Conservation (phyloP, 257 asterid species). For the Cordia subcordata region DNA sequence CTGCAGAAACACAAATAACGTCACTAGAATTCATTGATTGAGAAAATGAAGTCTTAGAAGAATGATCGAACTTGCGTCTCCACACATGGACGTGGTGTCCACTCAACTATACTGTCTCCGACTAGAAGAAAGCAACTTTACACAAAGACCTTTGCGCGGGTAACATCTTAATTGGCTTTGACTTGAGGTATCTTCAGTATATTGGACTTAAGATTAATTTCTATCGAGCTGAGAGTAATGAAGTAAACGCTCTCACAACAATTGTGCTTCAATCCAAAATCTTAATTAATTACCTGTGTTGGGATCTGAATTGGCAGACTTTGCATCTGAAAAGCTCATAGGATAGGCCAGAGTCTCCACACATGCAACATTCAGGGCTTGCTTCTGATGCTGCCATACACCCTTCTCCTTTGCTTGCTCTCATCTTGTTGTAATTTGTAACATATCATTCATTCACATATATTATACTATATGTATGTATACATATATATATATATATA, state of each 20-base stretch:
- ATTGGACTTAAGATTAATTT: background rate
- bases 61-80: too few relatives aligned
- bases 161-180: too few relatives aligned
- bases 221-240: too few relatives aligned
- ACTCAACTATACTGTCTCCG: too few relatives aligned
- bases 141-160: too few relatives aligned
- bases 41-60: background rate
- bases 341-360: constrained; percentile 70
- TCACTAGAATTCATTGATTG: too few relatives aligned
- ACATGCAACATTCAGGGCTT: constrained; percentile 65
- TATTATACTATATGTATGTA: background rate
- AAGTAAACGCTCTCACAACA: too few relatives aligned
- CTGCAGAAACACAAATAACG: constrained; percentile 25
- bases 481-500: background rate
- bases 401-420: constrained; percentile 27
- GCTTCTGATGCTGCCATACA: constrained; percentile 1
- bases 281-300: constrained; percentile 60
- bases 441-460: background rate
- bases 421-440: constrained; percentile 19
- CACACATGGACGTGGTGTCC: too few relatives aligned
- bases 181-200: too few relatives aligned
- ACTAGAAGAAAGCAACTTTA: too few relatives aligned
- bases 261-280: too few relatives aligned
- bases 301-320: constrained; percentile 55
- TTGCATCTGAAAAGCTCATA: constrained; percentile 60